Evolutionary conservation across 2,329 filamentous ascomycete genomes (phyloP), one percentile per base, ranked within the genome.

Genomic region (Tolypocladium nubicola): DNA sequence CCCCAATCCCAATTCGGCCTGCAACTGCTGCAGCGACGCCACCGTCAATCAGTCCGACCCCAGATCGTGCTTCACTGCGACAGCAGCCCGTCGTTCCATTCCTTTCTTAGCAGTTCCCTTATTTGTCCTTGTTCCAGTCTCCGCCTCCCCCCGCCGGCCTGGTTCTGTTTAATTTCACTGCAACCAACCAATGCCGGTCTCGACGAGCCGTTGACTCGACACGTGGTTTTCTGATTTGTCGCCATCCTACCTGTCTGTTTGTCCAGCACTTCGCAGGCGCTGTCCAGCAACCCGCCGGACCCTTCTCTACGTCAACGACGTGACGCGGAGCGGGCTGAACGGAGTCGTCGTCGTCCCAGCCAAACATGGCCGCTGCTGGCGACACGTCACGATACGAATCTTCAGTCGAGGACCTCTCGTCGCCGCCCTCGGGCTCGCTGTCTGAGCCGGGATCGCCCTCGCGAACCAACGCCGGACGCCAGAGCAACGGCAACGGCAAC

Each of bases 381-480:
- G 67, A 71, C 61, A 65, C 65, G 61, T 69, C 66, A 67, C 68
- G 73, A 61, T 73, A 75, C 67, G 77, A 74, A 67, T 79, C 76
- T 59, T 75, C 78, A 57, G 70, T 78, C 58, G 71, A 73, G 39
- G 75, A 77, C 55, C 73, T 81, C 52, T 81, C 79, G 9, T 80
- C 79, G 50, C 77, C 78, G 21, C 79, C 79, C 2, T 78, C 76
- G 23, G 76, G 73, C 59, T 75, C 76, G 10, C 73, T 79, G 49
- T 79, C 79, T 37, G 77, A 80, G 58, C 73, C 77, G 40, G 72
- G 70, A 52, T 79, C 78, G 33, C 76, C 78, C 16, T 70, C 74
- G 57, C 72, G 67, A 58, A 69, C 67, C 67, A 66, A 60, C 57
- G 63, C 54, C 64, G 68, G 61, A 45, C 66, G 59, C 53, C 56